Percentiles rank a stretch among this genome's conserved stretches.
These are phyloP conservation scores for Epichloe bromicola DNA, from an alignment of 2,329 filamentous ascomycete species.

Conservation along the genomic window DNA sequence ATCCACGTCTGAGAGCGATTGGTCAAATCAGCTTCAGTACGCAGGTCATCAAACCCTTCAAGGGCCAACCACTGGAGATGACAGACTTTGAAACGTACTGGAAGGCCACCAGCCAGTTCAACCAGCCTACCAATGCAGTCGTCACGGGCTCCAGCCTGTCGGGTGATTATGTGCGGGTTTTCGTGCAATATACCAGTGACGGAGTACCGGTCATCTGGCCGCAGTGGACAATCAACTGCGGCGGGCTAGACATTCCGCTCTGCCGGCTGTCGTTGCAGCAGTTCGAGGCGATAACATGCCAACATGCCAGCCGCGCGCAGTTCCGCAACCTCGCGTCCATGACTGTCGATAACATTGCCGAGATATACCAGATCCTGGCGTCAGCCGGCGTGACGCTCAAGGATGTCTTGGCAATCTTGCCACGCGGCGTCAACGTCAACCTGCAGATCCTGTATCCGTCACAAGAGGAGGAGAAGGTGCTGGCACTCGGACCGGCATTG, in stretches of 20 bases:
- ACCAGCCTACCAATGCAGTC: slow-evolving; percentile 66
- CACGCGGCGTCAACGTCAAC: slow-evolving; percentile 73
- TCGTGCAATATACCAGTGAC: slow-evolving; percentile 84
- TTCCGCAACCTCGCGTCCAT: slow-evolving; percentile 31
- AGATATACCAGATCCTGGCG: slow-evolving; percentile 59
- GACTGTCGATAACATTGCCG: slow-evolving; percentile 41
- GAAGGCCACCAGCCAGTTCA: slow-evolving; percentile 92
- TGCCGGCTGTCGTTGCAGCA: slow-evolving; percentile 64
- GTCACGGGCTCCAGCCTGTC: slow-evolving; percentile 92
- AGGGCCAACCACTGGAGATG: slow-evolving; percentile 83
- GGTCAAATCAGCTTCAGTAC: slow-evolving; percentile 90
- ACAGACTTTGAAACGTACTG: slow-evolving; percentile 98
- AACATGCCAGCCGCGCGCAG: slow-evolving; percentile 28
- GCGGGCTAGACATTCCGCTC: slow-evolving; percentile 69
- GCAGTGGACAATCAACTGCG: slow-evolving; percentile 64
- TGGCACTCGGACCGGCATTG: slow-evolving; percentile 59
- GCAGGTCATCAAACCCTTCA: slow-evolving; percentile 93
- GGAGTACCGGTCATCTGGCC: slow-evolving; percentile 80
- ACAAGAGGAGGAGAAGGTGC: slow-evolving; percentile 52
- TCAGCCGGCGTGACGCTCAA: slow-evolving; percentile 67
- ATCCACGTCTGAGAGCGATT: slow-evolving; percentile 80
- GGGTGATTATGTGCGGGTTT: slow-evolving; percentile 86
- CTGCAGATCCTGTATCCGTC: slow-evolving; percentile 86
- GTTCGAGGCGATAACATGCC: slow-evolving; percentile 43
- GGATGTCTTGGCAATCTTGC: slow-evolving; percentile 63